Conservation (phyloP, 208 protist genomes). For the Herpetomonas samuelpessoai region DNA sequence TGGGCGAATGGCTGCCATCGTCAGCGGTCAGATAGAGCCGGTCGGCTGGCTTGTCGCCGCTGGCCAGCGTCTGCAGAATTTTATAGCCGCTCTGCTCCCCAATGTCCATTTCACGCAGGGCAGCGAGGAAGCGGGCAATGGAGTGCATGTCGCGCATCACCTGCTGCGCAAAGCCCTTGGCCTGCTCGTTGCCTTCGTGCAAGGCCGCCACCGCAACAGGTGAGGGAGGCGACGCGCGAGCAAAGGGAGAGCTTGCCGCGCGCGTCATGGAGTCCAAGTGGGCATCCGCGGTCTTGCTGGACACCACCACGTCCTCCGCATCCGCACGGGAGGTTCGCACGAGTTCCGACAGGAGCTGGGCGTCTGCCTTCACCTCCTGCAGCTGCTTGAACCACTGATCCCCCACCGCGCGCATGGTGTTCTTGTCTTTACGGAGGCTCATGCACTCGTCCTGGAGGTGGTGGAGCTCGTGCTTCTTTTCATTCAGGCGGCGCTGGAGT, state of each 20-base stretch:
- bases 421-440: slow-evolving; percentile 37
- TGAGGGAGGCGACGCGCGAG: not conserved
- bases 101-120: slow-evolving; percentile 75
- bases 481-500: slow-evolving; percentile 30
- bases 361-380: slow-evolving; percentile 58
- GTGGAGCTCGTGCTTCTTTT: slow-evolving; percentile 25
- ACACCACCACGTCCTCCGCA: slow-evolving; percentile 42
- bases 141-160: slow-evolving; percentile 66
- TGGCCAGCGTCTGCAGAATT: slow-evolving; percentile 39
- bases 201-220: slow-evolving; percentile 14
- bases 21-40: slow-evolving; percentile 25
- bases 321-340: slow-evolving; percentile 45
- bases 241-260: not conserved
- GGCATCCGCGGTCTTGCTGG: slow-evolving; percentile 9
- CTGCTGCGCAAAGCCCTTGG: slow-evolving; percentile 50
- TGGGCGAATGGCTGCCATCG: slow-evolving; percentile 5
- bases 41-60: slow-evolving; percentile 26
- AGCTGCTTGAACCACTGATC: slow-evolving; percentile 46
- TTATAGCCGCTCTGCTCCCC: slow-evolving; percentile 40
- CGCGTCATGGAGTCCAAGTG: not conserved
- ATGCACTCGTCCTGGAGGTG: slow-evolving; percentile 30
- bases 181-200: slow-evolving; percentile 3
- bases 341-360: slow-evolving; percentile 68
- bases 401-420: slow-evolving; percentile 19
- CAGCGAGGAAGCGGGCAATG: slow-evolving; percentile 55